Conservation (phyloP, 805 yeast genomes). For the Maudiozyma turicensis region DNA sequence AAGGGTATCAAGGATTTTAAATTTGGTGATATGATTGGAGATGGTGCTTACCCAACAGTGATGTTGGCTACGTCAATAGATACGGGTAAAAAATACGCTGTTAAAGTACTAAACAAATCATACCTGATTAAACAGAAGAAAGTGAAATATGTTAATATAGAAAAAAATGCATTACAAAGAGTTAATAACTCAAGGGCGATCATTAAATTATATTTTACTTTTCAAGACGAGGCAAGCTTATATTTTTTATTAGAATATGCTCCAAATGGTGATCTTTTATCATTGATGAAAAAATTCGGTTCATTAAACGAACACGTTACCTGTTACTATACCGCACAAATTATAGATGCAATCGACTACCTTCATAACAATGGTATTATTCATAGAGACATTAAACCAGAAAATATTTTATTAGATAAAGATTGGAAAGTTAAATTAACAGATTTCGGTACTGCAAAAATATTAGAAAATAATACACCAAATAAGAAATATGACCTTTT, state of each 20-base stretch:
- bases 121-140: slow-evolving; percentile 75
- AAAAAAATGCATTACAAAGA: slow-evolving; percentile 68
- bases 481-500: slow-evolving; percentile 54
- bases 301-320: slow-evolving; percentile 61
- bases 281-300: slow-evolving; percentile 59
- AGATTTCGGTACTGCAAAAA: slow-evolving; percentile 78
- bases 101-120: slow-evolving; percentile 64
- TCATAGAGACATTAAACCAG: slow-evolving; percentile 80
- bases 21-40: slow-evolving; percentile 84
- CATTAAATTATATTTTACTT: slow-evolving; percentile 62
- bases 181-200: slow-evolving; percentile 53
- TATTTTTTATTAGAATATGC: slow-evolving; percentile 76
- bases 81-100: slow-evolving; percentile 67
- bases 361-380: slow-evolving; percentile 70
- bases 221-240: slow-evolving; percentile 64
- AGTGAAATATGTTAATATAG: slow-evolving; percentile 76
- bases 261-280: slow-evolving; percentile 64
- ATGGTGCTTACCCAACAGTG: slow-evolving; percentile 94
- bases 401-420: slow-evolving; percentile 58
- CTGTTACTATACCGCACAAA: slow-evolving; percentile 60
- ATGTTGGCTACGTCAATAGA: slow-evolving; percentile 72
- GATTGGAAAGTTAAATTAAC: slow-evolving; percentile 59
- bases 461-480: slow-evolving; percentile 41
- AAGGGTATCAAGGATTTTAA: slow-evolving; percentile 72
- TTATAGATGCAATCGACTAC: slow-evolving; percentile 60